Base-by-base conservation (phyloP, 2,329 filamentous ascomycete genomes). In the Monilinia laxa region DNA sequence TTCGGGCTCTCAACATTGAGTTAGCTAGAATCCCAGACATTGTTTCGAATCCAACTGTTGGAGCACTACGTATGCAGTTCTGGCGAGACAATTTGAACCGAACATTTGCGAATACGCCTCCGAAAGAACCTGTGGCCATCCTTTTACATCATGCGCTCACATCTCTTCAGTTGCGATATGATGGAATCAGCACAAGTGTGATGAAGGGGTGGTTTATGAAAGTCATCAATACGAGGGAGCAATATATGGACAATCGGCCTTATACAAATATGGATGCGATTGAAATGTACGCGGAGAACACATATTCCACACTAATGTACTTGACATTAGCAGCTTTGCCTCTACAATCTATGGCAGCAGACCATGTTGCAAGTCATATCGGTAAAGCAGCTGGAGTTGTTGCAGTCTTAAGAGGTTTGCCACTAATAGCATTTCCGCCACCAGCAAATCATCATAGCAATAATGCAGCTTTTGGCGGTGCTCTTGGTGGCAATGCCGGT, bases 341-440 rank as follows among this genome's bases (percentile, higher is more conserved):
- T 0, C 82, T 97, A 74, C 86, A 88, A 12, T 96, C 91, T 1
- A 84, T 97, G 73, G 90, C 93, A 31, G 87, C 93, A 53, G 95
- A 99, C 75, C 95, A 99, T 79, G 82, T 99, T 23, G 94, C 94
- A 11, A 96, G 91, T 65, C 95, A 99, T 77, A 91, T 98, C 67
- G 95, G 95, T 63, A 99, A 99, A 76, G 93, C 95, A 0, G 90
- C 88, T 59, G 95, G 95, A 11, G 97, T 99, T 65, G 84, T 88
- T 2, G 90, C 94, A 1, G 85, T 97, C 0, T 81, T 99, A n/a
- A 85, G 94, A 52, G 94, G 95, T 0, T 82, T 98, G 14, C 93
- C 95, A 0, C 78, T 98, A 3, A 83, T 98, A n/a, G 93, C 93
- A 0, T 92, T 94, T 55, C 90, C 91, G 0, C 83, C 86, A 0